Conservation (phyloP, 2,329 filamentous ascomycete genomes). For the Chrysosporium queenslandicum region DNA sequence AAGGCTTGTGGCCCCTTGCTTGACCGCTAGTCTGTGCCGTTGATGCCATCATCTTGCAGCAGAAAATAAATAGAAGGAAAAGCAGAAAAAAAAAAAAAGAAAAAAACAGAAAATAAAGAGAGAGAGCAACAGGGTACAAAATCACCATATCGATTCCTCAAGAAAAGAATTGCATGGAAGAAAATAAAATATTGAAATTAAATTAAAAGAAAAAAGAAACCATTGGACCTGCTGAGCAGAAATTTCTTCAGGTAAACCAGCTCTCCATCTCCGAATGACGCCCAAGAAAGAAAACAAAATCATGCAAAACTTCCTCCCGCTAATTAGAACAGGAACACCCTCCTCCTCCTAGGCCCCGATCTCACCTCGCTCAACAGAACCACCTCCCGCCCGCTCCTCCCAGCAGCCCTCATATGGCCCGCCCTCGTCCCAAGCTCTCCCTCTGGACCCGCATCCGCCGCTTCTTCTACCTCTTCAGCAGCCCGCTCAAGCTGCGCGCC, state of each 20-base stretch:
- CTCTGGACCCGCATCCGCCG: constrained; percentile 10
- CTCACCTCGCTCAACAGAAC: background rate
- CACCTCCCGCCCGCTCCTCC: too few relatives aligned
- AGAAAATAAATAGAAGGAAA: background rate
- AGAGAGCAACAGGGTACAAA: background rate
- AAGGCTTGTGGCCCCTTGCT: constrained; percentile 5
- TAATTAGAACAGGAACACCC: background rate
- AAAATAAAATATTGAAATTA: too few relatives aligned
- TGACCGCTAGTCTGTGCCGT: constrained; percentile 9
- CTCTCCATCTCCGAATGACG: too few relatives aligned
- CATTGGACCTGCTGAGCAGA: too few relatives aligned
- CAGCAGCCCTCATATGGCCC: constrained; percentile 6
- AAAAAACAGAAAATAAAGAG: background rate
- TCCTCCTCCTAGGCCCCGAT: background rate
- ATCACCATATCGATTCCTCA: too few relatives aligned
- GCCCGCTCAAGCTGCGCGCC: constrained; percentile 14
- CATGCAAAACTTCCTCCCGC: too few relatives aligned
- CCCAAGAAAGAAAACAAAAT: too few relatives aligned
- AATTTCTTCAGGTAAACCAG: background rate
- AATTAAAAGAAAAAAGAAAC: too few relatives aligned
- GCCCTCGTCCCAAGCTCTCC: constrained; percentile 10
- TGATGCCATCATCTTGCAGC: constrained; percentile 13
- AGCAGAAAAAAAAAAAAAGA: background rate
- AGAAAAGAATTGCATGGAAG: too few relatives aligned
- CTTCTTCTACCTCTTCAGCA: constrained; percentile 12